Evolutionary conservation across 805 yeast genomes (phyloP), one percentile per base, ranked within the genome.

Genomic region (Myxozyma geophila): DNA sequence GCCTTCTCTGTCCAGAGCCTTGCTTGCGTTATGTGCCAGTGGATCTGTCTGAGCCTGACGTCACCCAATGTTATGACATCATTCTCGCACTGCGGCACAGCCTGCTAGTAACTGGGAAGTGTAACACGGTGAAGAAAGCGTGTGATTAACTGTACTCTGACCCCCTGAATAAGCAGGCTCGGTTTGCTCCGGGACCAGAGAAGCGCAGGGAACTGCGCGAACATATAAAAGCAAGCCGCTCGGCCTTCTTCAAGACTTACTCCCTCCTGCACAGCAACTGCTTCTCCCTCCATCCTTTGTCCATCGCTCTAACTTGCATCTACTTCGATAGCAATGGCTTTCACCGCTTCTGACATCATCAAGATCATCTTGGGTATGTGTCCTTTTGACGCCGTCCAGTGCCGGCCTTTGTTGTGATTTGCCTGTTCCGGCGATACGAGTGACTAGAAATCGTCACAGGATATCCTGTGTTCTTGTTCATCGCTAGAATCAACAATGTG

Each of bases 281-380:
- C 56, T 40, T 21, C 7, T 17, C 37, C 9, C 19, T 33, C 35
- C 1, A 9, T 23, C 48, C 9, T 41, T 40, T 33, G 39, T 41
- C 6, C 23, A n/a, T 37, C 2, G 1, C 28, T 9, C 23, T 23
- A 7, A 37, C 54, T 48, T 17, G 1, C 48, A 9, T 49, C 21
- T 17, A 28, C n/a, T 10, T 21, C 36, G 21, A 19, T 51, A 28
- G 37, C 47, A 68, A 82, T 82, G 85, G 83, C 84, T 58, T 69
- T 82, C 67, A 81, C 85, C 61, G 78, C 82, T 73, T 77, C 84
- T 40, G 87, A 83, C 73, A 81, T 83, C 64, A 65, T 83, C 65
- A 83, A 84, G 74, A 76, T 84, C 68, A 77, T 84, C 60, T 70
- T 79, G 64, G 78, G 77, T 75, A 68, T 23, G 77, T 44, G 17